Base-by-base conservation (phyloP, 192 early-diverging fungal species). In the Backusella circina region DNA sequence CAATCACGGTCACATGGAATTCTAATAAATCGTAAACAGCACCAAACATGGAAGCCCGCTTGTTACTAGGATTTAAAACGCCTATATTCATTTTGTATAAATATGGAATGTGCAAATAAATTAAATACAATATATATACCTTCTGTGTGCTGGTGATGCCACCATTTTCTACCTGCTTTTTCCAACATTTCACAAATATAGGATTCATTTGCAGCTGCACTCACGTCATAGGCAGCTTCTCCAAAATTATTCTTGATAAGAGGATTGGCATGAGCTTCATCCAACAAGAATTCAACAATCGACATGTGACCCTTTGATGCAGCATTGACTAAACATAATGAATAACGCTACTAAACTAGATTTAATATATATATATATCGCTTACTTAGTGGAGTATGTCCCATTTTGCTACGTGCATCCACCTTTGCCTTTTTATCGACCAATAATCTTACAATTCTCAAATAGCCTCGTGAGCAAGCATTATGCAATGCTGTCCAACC, bases 401-500 rank as follows among this genome's bases (percentile, higher is more conserved):
- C 91, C 77, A 88, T 87, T 36, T 75, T 83, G 73, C 82, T 90
- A 64, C 85, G 73, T 12, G 85, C 90, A 84, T 93, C 86, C 15
- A 93, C 87, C 35, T 84, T 81, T 1, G 88, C 88, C 23, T 81
- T 81, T 15, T 82, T 75, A 71, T 92, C 90, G 26, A 93, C 72
- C 31, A 96, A 77, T 37, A 88, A 82, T 39, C 82, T 77, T 0
- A 85, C 89, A 72, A 90, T 86, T 23, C 81, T 77, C 4, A 88
- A 73, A 68, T 90, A 84, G 1, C 93, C 93, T 21, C 84, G 80
- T 4, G 89, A 84, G 32, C 85, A 85, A 31, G 93, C 90, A 76
- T 95, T 95, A 81, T 95, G 95, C 33, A 96, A 85, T 3, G 93
- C 88, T 8, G 93, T 92, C 91, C 92, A 95, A 0, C 93, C 93